Evolutionary conservation across 257 asterid genomes (phyloP).

Genomic region (Nicotiana sylvestris): DNA sequence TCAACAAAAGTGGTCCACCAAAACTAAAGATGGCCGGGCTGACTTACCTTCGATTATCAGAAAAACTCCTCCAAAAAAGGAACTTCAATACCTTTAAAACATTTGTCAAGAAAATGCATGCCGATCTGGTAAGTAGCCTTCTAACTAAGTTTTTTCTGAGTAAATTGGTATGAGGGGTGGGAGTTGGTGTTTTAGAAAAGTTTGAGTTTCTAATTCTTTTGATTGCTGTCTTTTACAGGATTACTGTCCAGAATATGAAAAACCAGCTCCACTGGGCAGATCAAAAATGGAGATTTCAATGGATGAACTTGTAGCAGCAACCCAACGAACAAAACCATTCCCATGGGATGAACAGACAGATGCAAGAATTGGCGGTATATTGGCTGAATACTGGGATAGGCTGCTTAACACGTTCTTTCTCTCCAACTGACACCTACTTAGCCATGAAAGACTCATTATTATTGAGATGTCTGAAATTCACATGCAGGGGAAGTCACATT

Average conservation of each 20-base stretch:
- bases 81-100: conserved; percentile 45
- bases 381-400: conserved; percentile 32
- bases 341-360: conserved; percentile 56
- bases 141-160: neutral
- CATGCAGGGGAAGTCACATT: neutral
- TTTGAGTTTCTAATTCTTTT: neutral
- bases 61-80: conserved; percentile 29
- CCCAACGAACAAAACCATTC: conserved; percentile 48
- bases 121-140: conserved; percentile 43
- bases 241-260: conserved; percentile 31
- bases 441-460: neutral
- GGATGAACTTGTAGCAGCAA: conserved; percentile 54
- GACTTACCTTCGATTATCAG: conserved; percentile 61
- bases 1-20: conserved; percentile 39
- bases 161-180: neutral
- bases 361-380: conserved; percentile 42
- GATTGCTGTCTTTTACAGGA: conserved; percentile 28
- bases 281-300: conserved; percentile 52
- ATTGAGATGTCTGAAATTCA: neutral
- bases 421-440: conserved; percentile 10
- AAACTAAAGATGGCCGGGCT: conserved; percentile 49
- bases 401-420: conserved; percentile 25
- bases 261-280: conserved; percentile 36
- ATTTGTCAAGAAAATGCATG: conserved; percentile 77
- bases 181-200: neutral